Conservation (phyloP, 2,329 filamentous ascomycete species). For the Cladosporium halotolerans region DNA sequence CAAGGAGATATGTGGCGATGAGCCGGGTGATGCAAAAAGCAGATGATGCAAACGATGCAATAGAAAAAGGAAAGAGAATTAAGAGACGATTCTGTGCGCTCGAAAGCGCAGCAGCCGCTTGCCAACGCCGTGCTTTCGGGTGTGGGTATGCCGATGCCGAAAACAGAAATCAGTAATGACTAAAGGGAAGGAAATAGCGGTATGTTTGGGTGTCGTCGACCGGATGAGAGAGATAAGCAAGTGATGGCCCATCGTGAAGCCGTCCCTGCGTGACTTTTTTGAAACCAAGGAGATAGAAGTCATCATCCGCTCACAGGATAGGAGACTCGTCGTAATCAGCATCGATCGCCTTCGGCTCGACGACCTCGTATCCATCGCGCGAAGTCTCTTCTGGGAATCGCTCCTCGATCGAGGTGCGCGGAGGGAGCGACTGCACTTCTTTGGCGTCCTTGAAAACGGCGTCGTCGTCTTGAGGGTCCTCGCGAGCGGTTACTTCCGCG, state of each 20-base stretch:
- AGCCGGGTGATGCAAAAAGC: too few species aligned
- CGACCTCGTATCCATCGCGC: not conserved
- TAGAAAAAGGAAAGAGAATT: not conserved
- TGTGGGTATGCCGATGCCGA: not conserved
- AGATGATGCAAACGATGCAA: too few species aligned
- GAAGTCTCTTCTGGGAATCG: not conserved
- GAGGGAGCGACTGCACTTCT: constrained; percentile 8
- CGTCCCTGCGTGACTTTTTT: not conserved
- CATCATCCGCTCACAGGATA: not conserved
- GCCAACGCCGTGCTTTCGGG: not conserved
- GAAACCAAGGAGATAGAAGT: not conserved
- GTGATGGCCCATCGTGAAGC: not conserved
- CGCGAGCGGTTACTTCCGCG: not conserved
- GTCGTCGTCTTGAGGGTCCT: not conserved
- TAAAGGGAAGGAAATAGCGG: not conserved
- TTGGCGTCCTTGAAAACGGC: constrained; percentile 6
- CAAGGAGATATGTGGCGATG: too few species aligned
- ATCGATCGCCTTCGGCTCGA: constrained; percentile 8
- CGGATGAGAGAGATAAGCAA: too few species aligned
- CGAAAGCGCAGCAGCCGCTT: not conserved
- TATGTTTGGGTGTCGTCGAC: not conserved
- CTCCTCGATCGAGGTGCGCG: not conserved
- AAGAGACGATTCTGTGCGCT: not conserved
- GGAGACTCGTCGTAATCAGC: constrained; percentile 6
- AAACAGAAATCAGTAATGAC: not conserved